Evolutionary conservation across 148 eudicot genomes (phyloP), one percentile per base, ranked within the genome.

Genomic region (Rhododendron molle): DNA sequence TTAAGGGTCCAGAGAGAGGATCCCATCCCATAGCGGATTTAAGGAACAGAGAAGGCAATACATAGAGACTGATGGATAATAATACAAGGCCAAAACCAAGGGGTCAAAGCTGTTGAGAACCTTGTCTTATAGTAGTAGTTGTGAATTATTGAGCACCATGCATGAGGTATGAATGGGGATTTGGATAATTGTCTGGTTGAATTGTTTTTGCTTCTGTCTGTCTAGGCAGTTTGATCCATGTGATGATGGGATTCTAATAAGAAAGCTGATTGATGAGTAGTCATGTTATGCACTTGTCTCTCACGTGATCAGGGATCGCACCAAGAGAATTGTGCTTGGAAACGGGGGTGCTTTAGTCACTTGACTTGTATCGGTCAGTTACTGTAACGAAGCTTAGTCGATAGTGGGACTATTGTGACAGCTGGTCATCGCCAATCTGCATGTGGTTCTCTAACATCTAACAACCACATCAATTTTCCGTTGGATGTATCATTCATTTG

Each of bases 81-180:
- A 52, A n/a, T 47, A 38, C 43, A 85, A 65, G 62, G 74, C 44
- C 44, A 40, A 40, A 40, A 60, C 71, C 7, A 43, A 52, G 72
- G 52, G 84, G 83, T 76, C 83, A 52, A 54, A 26, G 74, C 26
- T 72, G 84, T 73, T 86, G 73, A 81, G 69, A 56, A 52, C n/a
- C 58, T 86, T 73, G 84, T 49, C 74, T 40, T 34, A 34, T 34
- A 2, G 36, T 34, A 34, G 26, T 36, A 18, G 3, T n/a, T 54
- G 2, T 52, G 87, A 86, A 86, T 86, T 32, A 86, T 86, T 81
- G 80, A 54, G 80, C 54, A 80, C 36, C 14, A 86, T 69, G 84
- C 14, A 86, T 69, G 84, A 71, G 71, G 78, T 71, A 71, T 7
- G 72, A 72, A 71, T n/a, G 30, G 83, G 67, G 16, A 16, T 20